Conservation (phyloP, 345 rosid genomes). For the Eucalyptus rudis region DNA sequence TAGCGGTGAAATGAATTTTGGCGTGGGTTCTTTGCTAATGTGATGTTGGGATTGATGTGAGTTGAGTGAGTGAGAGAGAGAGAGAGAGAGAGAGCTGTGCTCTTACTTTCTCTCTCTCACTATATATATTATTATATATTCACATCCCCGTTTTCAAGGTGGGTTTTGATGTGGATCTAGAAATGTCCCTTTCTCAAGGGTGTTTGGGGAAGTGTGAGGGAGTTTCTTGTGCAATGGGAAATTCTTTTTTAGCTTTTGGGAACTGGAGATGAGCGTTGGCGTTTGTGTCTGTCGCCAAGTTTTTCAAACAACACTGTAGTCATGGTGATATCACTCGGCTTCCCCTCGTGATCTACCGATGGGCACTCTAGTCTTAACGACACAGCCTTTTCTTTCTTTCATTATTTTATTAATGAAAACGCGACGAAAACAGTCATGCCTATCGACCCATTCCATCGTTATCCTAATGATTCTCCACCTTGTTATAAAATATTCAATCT, state of each 20-base stretch:
- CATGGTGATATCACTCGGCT: not conserved
- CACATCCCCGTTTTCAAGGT: constrained; percentile 27
- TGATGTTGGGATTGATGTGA: constrained; percentile 31
- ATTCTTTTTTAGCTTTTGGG: constrained; percentile 27
- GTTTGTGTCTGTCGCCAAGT: not conserved
- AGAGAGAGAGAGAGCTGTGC: not conserved
- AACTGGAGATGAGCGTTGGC: constrained; percentile 6
- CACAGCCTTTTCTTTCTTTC: not conserved
- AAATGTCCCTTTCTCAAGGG: constrained; percentile 29
- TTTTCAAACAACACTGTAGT: not conserved
- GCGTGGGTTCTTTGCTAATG: not conserved
- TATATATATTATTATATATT: not conserved
- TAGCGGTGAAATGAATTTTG: not conserved
- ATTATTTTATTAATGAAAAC: not conserved
- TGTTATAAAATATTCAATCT: not conserved
- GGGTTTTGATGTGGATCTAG: constrained; percentile 31
- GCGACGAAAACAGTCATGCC: not conserved
- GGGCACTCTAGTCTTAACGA: not conserved
- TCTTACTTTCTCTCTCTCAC: not conserved
- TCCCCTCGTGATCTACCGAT: not conserved
- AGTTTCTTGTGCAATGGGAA: constrained; percentile 16
- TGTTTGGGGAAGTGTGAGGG: constrained; percentile 19
- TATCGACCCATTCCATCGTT: too few species aligned
- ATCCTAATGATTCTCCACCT: not conserved
- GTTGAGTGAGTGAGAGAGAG: not conserved